Percentiles rank a stretch among this genome's conserved stretches.
phyloP scores from a whole-genome alignment of 106 monocot species.

The Cymbidium sinense region DNA sequence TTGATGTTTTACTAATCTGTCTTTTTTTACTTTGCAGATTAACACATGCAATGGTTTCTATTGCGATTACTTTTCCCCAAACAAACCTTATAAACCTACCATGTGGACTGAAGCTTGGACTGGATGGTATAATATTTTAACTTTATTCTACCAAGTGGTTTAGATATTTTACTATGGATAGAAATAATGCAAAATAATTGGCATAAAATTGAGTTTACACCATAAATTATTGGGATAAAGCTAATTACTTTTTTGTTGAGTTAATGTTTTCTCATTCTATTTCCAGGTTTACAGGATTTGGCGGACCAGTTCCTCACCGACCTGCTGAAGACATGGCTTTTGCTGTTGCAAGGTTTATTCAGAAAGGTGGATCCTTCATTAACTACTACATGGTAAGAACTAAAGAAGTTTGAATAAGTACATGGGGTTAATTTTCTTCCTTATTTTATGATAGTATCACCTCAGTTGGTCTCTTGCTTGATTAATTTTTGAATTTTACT shows the following conservation, averaged over 20 bases:
- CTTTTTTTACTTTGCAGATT: constrained; percentile 33
- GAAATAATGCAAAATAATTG: too few relatives aligned
- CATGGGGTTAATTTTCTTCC: neutral
- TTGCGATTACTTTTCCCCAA: constrained; percentile 79
- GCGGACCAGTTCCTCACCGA: constrained; percentile 69
- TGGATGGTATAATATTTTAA: constrained; percentile 51
- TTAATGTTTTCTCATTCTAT: neutral
- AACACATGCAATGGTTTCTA: constrained; percentile 88
- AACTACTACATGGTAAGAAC: constrained; percentile 96
- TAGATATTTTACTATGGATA: neutral
- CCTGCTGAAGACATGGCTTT: constrained; percentile 94
- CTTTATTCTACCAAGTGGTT: neutral
- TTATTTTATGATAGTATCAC: neutral
- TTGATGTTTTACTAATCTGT: neutral
- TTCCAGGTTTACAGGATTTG: constrained; percentile 86
- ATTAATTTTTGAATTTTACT: neutral
- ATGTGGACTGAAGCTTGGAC: constrained; percentile 99
- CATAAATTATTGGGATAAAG: too few relatives aligned
- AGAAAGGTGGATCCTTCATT: constrained; percentile 93
- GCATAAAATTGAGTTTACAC: too few relatives aligned
- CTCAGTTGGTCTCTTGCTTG: neutral
- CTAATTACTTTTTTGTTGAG: neutral
- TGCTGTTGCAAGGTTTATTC: constrained; percentile 85
- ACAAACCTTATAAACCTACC: constrained; percentile 71
- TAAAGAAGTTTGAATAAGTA: neutral